Evolutionary conservation across 164 flowering plant species (phyloP), one percentile per base, ranked within the genome.

Genomic region (Sedum album): DNA sequence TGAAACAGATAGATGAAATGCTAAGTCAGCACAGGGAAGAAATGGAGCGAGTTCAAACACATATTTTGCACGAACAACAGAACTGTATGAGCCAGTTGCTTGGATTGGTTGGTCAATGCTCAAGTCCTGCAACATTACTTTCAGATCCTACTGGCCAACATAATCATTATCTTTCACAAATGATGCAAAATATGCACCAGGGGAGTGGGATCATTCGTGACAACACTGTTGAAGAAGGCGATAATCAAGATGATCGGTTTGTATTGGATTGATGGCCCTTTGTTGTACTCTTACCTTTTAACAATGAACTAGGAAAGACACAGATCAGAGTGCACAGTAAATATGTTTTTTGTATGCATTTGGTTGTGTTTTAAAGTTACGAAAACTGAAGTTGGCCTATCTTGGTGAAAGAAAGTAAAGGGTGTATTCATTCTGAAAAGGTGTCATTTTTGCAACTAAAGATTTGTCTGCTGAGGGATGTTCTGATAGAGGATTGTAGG

Each of bases 241-340:
- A 87, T 66, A 82, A 80, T 69, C 96, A 83, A 75, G 98, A 93
- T 68, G 98, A 93, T 65, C 90, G 90, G 74, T 93, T 87, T 72
- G 90, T 93, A 72, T 93, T 90, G 60, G 96, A 90, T 80, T 90
- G 84, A 41, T 88, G 71, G 81, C 31, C 66, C 9, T 31, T 2
- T 35, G 42, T 64, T n/a, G 42, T 64, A 4, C 35, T 18, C 33
- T 35, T 21, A 33, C 57, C 26, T 49, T 49, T 49, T 44, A 18
- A 15, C 48, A 9, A 17, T 44, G 48, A 44, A 17, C 17, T 2
- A 18, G 17, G 57, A 49, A 8, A 49, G 4, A 49, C 42, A 64
- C 23, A 35, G 65, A 9, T 8, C 8, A 64, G 26, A 64, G 66
- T 8, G 39, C 28, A 39, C 39, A 5, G 4, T 15, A 64, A n/a